phyloP scores from a whole-genome alignment of 345 rosid genomes.

The Erysimum cheiranthoides region DNA sequence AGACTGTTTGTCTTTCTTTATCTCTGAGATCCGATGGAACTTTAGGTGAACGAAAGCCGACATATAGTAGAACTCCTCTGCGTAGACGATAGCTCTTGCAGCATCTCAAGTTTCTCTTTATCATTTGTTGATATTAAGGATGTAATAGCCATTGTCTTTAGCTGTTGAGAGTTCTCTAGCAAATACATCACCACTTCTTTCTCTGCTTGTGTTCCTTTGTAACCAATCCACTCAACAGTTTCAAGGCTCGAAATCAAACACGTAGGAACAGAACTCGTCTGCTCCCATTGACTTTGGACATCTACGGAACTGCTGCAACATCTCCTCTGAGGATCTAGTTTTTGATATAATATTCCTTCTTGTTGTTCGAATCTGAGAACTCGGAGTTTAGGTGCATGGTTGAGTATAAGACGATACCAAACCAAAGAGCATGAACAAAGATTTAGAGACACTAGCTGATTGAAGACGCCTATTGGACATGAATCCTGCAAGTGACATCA shows the following conservation, averaged over 20 bases:
- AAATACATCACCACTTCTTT: not conserved
- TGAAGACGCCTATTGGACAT: not conserved
- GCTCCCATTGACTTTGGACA: constrained; percentile 2
- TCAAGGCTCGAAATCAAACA: constrained; percentile 26
- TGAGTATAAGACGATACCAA: constrained; percentile 11
- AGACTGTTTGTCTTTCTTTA: too few relatives aligned
- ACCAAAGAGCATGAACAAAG: constrained; percentile 5
- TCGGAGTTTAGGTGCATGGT: constrained; percentile 28
- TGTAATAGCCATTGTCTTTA: constrained; percentile 7
- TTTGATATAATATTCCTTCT: not conserved
- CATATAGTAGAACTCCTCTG: constrained; percentile 3
- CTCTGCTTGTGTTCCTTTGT: constrained; percentile 18
- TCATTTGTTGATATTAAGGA: not conserved
- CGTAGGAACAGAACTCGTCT: not conserved
- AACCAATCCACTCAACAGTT: constrained; percentile 6
- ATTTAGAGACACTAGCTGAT: constrained; percentile 20
- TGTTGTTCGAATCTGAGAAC: not conserved
- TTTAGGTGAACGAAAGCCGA: not conserved
- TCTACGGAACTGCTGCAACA: not conserved
- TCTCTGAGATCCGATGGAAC: not conserved
- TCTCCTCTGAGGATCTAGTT: too few relatives aligned
- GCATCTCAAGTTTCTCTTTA: not conserved
- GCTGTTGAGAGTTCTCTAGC: not conserved
- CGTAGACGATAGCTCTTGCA: not conserved
- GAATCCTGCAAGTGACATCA: constrained; percentile 9